Percentiles rank a stretch among this genome's conserved stretches.
Evolutionary conservation across 2,329 filamentous ascomycete species (phyloP).

Genomic region (Bertia moriformis): DNA sequence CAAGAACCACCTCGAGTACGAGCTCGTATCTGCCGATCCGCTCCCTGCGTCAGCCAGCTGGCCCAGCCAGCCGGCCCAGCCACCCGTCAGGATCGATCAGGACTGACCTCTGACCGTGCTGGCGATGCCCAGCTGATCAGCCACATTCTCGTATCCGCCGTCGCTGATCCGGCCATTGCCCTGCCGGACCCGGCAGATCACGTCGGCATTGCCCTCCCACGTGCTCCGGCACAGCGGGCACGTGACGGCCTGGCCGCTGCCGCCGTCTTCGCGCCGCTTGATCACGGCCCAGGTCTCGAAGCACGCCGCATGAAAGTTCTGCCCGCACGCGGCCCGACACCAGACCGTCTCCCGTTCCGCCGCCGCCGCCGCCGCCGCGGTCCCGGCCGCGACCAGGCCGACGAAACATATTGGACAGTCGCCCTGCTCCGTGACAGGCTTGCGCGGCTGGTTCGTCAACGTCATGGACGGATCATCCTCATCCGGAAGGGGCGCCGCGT

Average conservation of each 20-base stretch:
- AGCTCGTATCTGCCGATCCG: no score
- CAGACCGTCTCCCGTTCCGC: constrained; percentile 25
- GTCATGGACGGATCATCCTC: constrained; percentile 12
- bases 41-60: no score
- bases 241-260: constrained; percentile 24
- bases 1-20: no score
- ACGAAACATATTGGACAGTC: constrained; percentile 42
- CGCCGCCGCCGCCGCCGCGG: not conserved
- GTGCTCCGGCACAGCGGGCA: constrained; percentile 45
- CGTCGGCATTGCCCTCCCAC: constrained; percentile 33
- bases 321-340: constrained; percentile 33
- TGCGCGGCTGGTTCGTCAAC: constrained; percentile 6
- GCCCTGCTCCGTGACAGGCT: constrained; percentile 32
- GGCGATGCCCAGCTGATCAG: constrained; percentile 42
- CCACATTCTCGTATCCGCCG: constrained; percentile 50
- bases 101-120: constrained; percentile 32
- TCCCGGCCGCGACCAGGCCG: constrained; percentile 21
- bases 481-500: constrained; percentile 2
- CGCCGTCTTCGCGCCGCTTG: constrained; percentile 22
- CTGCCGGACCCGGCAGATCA: constrained; percentile 26
- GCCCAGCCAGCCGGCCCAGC: no score
- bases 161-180: constrained; percentile 17
- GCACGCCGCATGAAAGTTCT: constrained; percentile 38
- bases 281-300: constrained; percentile 37
- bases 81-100: no score